Evolutionary conservation across 129 eudicot species (phyloP).

Genomic region (Sambucus nigra): DNA sequence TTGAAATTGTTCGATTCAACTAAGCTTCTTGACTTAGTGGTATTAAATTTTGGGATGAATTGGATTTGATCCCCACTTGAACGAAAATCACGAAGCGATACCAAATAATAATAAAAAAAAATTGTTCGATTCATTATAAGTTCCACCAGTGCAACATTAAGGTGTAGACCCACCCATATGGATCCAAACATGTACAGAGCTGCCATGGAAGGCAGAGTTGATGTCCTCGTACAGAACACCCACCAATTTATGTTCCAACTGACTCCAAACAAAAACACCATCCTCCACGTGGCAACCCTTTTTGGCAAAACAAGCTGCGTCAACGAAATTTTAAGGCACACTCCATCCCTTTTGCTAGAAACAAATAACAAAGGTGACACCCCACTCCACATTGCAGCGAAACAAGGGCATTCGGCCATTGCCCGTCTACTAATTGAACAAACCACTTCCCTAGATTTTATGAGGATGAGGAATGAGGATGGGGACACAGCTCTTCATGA

Average conservation of each 20-base stretch:
- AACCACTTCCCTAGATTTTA: neutral
- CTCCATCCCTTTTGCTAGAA: neutral
- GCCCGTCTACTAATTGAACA: neutral
- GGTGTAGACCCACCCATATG: too few species aligned
- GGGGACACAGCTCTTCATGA: slow-evolving; percentile 22
- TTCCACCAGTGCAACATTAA: too few species aligned
- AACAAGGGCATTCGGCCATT: neutral
- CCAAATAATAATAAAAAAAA: too few species aligned
- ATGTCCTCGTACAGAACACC: neutral
- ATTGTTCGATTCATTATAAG: too few species aligned
- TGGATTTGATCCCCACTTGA: too few species aligned
- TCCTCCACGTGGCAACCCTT: slow-evolving; percentile 14
- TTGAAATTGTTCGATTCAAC: too few species aligned
- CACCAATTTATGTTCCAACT: neutral
- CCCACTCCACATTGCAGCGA: slow-evolving; percentile 13
- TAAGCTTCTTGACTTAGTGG: too few species aligned
- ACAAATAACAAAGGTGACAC: slow-evolving; percentile 1
- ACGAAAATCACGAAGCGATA: too few species aligned
- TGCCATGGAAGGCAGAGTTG: slow-evolving; percentile 10
- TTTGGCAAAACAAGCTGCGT: neutral
- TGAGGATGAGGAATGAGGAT: slow-evolving; percentile 8
- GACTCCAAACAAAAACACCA: slow-evolving; percentile 12
- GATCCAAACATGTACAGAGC: slow-evolving; percentile 18
- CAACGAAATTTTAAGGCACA: neutral
- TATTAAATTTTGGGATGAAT: too few species aligned